These are phyloP conservation scores for Berberis thunbergii DNA, from an alignment of 164 flowering plant genomes.

Conservation along the genomic window DNA sequence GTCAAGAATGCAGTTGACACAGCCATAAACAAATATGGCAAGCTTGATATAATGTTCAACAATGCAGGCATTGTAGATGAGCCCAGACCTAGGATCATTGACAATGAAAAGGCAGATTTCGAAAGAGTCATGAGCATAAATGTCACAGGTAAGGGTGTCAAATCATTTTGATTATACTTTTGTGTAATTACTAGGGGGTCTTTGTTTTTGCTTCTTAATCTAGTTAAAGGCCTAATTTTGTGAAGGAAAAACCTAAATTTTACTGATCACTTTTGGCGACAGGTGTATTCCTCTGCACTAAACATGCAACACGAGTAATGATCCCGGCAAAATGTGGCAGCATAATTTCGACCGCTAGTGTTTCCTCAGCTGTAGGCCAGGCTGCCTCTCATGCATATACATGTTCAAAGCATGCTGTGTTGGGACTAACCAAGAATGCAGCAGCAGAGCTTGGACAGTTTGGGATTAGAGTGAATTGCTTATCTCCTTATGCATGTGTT, in stretches of 20 bases:
- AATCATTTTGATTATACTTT: no score
- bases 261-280: not conserved
- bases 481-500: constrained; percentile 22
- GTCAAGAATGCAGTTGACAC: constrained; percentile 1
- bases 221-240: no score
- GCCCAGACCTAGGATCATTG: constrained; percentile 1
- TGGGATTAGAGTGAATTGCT: constrained; percentile 40
- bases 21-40: constrained; percentile 17
- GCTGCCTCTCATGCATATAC: constrained; percentile 32
- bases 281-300: constrained; percentile 25
- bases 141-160: not conserved
- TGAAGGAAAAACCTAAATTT: no score
- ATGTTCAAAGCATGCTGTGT: constrained; percentile 35
- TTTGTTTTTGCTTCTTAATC: no score
- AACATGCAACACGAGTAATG: constrained; percentile 47
- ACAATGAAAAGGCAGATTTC: constrained; percentile 12
- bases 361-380: constrained; percentile 17
- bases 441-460: constrained; percentile 34
- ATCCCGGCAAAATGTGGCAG: constrained; percentile 26
- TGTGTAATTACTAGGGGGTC: no score
- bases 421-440: constrained; percentile 27
- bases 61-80: constrained; percentile 28
- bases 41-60: constrained; percentile 36
- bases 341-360: constrained; percentile 29
- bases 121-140: constrained; percentile 21